These are phyloP conservation scores for Alternaria triticimaculans DNA, from an alignment of 2,329 filamentous ascomycete species.

Conservation along the genomic window DNA sequence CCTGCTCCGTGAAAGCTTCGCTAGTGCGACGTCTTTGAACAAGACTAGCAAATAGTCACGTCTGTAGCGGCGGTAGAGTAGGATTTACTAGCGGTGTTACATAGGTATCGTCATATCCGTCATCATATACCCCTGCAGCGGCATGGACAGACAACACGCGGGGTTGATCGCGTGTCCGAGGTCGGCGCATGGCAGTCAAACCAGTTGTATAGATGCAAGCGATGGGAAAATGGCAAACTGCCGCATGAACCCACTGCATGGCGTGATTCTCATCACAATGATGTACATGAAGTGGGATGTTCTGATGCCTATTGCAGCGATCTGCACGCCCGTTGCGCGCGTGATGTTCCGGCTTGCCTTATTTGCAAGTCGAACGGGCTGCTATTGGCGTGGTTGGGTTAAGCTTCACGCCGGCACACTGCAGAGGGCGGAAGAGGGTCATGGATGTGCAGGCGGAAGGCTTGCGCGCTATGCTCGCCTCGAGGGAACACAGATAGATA, in stretches of 20 bases:
- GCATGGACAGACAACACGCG: slow-evolving; percentile 4
- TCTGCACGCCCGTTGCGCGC: slow-evolving; percentile 47
- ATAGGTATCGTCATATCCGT: slow-evolving; percentile 1
- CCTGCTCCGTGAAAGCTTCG: not conserved
- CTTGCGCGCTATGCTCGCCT: slow-evolving; percentile 23
- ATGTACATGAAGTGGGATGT: slow-evolving; percentile 20
- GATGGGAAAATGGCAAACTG: not conserved
- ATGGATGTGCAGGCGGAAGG: slow-evolving; percentile 29
- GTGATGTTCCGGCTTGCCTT: slow-evolving; percentile 39
- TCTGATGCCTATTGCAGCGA: slow-evolving; percentile 25
- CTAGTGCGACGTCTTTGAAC: not conserved
- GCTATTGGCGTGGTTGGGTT: slow-evolving; percentile 34
- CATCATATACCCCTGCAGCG: not conserved
- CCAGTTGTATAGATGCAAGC: not conserved
- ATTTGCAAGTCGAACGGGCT: slow-evolving; percentile 23
- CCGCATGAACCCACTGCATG: slow-evolving; percentile 12
- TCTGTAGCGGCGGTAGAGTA: slow-evolving; percentile 1
- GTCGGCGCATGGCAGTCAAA: not conserved
- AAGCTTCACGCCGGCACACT: slow-evolving; percentile 38
- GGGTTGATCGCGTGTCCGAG: slow-evolving; percentile 4
- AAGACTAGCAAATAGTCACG: not conserved
- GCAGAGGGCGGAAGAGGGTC: slow-evolving; percentile 24
- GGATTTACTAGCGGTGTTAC: not conserved
- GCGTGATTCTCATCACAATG: slow-evolving; percentile 23
- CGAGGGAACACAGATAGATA: slow-evolving; percentile 9